Conservation (phyloP, 1,139 yeast species). For the Protomyces gravidus region DNA sequence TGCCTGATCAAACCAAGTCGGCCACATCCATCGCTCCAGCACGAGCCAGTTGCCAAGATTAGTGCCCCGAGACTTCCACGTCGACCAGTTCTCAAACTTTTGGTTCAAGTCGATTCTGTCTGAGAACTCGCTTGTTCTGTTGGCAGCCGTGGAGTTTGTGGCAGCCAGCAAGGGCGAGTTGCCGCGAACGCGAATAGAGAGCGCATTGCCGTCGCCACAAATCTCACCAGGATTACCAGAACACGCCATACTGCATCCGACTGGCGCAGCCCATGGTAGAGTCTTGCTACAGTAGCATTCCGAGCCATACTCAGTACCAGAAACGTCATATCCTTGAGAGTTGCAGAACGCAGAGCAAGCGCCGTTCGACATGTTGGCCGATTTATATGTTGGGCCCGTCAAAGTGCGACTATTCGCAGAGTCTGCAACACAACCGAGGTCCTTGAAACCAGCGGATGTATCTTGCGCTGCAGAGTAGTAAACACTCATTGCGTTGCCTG, state of each 20-base stretch:
- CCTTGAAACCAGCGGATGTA: slow-evolving; percentile 3
- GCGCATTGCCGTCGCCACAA: slow-evolving; percentile 25
- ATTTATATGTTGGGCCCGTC: slow-evolving; percentile 14
- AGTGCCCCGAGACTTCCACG: slow-evolving; percentile 53
- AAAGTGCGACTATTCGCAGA: slow-evolving; percentile 8
- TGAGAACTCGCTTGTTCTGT: neutral
- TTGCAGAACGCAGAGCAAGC: slow-evolving; percentile 25
- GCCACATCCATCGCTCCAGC: slow-evolving; percentile 26
- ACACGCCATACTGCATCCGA: slow-evolving; percentile 18
- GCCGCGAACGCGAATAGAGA: neutral
- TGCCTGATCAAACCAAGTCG: slow-evolving; percentile 20
- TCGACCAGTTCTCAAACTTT: slow-evolving; percentile 12
- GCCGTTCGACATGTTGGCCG: slow-evolving; percentile 13
- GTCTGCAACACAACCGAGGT: slow-evolving; percentile 16
- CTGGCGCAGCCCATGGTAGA: slow-evolving; percentile 11
- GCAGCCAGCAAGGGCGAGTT: neutral
- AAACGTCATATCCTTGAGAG: slow-evolving; percentile 7
- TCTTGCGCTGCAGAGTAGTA: neutral
- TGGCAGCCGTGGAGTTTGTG: neutral
- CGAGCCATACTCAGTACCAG: slow-evolving; percentile 26
- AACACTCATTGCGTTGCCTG: slow-evolving; percentile 22
- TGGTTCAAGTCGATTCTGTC: slow-evolving; percentile 9
- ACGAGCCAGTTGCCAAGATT: slow-evolving; percentile 88
- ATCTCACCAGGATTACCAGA: slow-evolving; percentile 9
- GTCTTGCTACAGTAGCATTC: slow-evolving; percentile 18